Conservation (phyloP, 139 green algal genomes). For the Tetradesmus lagerheimii region DNA sequence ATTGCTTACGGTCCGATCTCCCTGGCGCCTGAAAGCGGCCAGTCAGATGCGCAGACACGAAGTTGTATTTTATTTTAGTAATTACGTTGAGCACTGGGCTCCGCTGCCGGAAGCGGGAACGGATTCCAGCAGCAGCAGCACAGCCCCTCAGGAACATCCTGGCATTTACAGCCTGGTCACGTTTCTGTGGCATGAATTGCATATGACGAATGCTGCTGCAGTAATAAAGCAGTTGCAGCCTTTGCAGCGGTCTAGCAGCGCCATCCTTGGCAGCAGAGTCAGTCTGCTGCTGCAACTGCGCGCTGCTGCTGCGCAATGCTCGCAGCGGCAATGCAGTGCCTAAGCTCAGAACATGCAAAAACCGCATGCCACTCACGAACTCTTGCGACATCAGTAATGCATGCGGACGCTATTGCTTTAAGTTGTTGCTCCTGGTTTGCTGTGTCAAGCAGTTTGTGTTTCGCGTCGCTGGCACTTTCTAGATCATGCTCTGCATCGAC, state of each 20-base stretch:
- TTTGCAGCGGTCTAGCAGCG: background rate
- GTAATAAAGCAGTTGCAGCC: too few species aligned
- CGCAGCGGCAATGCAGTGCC: too few species aligned
- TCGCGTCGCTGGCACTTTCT: too few species aligned
- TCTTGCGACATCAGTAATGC: too few species aligned
- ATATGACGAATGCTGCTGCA: too few species aligned
- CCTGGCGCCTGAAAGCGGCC: background rate
- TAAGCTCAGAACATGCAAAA: too few species aligned
- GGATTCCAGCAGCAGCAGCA: background rate
- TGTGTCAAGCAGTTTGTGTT: too few species aligned
- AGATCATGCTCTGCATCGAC: too few species aligned
- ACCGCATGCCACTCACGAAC: too few species aligned
- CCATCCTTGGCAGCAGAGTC: background rate
- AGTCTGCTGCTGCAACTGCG: background rate
- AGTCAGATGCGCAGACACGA: background rate
- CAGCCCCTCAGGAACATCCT: background rate
- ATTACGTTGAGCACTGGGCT: background rate
- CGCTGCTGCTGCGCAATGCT: background rate
- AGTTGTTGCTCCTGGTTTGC: too few species aligned
- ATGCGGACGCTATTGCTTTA: too few species aligned
- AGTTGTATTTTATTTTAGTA: background rate
- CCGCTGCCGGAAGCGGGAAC: background rate
- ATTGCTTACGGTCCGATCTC: background rate
- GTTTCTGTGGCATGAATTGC: too few species aligned
- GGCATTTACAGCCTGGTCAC: background rate